Conservation (phyloP, 306 rosid species). For the Trifolium pratense region DNA sequence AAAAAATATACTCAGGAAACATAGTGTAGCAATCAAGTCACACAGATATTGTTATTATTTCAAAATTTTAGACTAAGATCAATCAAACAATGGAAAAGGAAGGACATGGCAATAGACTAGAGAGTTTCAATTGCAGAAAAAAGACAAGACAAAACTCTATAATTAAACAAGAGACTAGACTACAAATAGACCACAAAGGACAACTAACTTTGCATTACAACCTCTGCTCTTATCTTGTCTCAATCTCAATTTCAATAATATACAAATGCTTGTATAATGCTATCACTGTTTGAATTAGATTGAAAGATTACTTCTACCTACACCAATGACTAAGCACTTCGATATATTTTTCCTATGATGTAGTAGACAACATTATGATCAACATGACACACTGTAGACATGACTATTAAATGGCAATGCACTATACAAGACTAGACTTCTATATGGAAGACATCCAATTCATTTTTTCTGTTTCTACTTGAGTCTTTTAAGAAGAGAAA, state of each 20-base stretch:
- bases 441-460: slow-evolving; percentile 9
- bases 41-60: not conserved
- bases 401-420: not conserved
- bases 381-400: not conserved
- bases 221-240: not conserved
- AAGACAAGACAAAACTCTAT: not conserved
- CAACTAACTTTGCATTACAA: not conserved
- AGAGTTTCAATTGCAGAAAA: not conserved
- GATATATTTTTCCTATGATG: not conserved
- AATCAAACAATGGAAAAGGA: too few species aligned
- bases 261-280: not conserved
- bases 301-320: not conserved
- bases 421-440: not conserved
- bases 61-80: not conserved
- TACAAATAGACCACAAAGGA: not conserved
- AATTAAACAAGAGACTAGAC: not conserved
- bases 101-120: too few species aligned
- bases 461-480: slow-evolving; percentile 19
- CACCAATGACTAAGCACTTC: not conserved
- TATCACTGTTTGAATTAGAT: not conserved
- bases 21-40: slow-evolving; percentile 15
- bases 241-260: not conserved
- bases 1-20: not conserved
- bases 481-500: slow-evolving; percentile 22
- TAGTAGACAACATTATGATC: not conserved